Evolutionary conservation across 225 moss, liverwort and hornwort genomes (phyloP), one percentile per base, ranked within the genome.

Genomic region (Sphagnum contortum): DNA sequence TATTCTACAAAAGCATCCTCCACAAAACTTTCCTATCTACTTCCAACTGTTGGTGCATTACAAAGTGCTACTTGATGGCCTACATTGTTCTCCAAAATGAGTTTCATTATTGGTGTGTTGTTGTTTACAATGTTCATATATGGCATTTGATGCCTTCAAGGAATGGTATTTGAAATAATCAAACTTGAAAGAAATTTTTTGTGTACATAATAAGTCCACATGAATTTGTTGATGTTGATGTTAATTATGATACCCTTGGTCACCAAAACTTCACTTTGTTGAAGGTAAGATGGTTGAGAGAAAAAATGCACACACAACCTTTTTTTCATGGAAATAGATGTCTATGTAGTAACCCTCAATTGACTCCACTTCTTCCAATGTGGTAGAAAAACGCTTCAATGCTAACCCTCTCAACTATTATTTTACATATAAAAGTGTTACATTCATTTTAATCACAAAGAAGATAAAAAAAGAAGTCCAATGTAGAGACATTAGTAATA

Each of bases 291-390:
- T 6, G 3, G 6, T 58, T 44, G 58, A 13, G 58, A 7, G 8
- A 58, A 5, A 44, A 6, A 29, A 1, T 29, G 29, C 29, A 29
- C 29, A 29, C 10, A 47, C 44, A 61, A 89, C 89, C 78, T 73
- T 64, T 61, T 85, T 67, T 71, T 93, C 69, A 55, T 72, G 71
- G 45, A 57, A 49, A 62, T 68, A 80, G 3, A 86, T 74, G 59
- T 80, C 74, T 9, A 51, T 56, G 0, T 68, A 12, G 65, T 86
- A 87, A 4, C 73, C 68, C 14, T 67, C 64, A 51, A 90, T 68
- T 3, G 88, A 80, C 68, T 88, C 76, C 60, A 79, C 84, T 79
- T 90, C 76, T n/a, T 78, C 72, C 45, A 90, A 50, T 13, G 72
- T 80, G 45, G 73, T 83, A n/a, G 80, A 86, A 53, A 77, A 76